Evolutionary conservation across 176 grass and related monocot species (phyloP).

Genomic region (Hordeum vulgare): MorexV3_pseudomolecules_assembly NC_058523.1:543405851-543406350

Average conservation of each 20-base stretch:
- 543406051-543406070: neutral
- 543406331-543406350: slow-evolving; percentile 64
- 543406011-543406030: neutral
- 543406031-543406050: neutral
- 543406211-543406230: slow-evolving; percentile 21
- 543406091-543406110: slow-evolving; percentile 59
- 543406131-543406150: slow-evolving; percentile 27
- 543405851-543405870: neutral
- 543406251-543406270: slow-evolving; percentile 87
- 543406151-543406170: slow-evolving; percentile 3
- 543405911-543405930: slow-evolving; percentile 73
- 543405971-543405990: slow-evolving; percentile 62
- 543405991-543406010: slow-evolving; percentile 1
- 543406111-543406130: slow-evolving; percentile 71
- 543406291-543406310: slow-evolving; percentile 76
- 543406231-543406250: slow-evolving; percentile 48
- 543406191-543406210: slow-evolving; percentile 24
- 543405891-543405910: slow-evolving; percentile 72
- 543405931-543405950: slow-evolving; percentile 41
- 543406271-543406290: slow-evolving; percentile 81
- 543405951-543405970: slow-evolving; percentile 54
- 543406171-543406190: neutral
- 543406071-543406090: slow-evolving; percentile 27
- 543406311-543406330: slow-evolving; percentile 42
- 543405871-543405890: slow-evolving; percentile 27